phyloP scores from a whole-genome alignment of 2,329 filamentous ascomycete genomes.

The Diplodia intermedia region DNA sequence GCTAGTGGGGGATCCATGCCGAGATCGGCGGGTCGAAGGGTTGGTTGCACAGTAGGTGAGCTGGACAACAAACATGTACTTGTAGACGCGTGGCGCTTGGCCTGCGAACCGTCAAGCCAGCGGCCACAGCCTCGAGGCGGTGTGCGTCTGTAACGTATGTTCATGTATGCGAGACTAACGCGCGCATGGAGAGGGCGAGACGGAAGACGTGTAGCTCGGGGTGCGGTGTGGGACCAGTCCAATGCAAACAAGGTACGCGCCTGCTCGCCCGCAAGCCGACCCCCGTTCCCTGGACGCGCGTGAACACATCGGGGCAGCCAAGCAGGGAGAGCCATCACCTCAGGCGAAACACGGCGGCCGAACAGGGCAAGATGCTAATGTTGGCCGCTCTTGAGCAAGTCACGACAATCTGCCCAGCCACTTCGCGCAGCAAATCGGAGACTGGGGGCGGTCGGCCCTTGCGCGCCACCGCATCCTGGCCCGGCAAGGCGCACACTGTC shows the following conservation, averaged over 20 bases:
- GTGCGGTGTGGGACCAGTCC: not conserved
- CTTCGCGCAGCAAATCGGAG: not conserved
- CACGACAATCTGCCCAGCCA: not conserved
- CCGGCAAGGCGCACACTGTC: too few species aligned
- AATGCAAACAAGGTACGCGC: conserved; percentile 4
- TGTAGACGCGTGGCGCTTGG: not conserved
- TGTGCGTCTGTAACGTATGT: conserved; percentile 4
- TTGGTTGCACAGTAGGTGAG: not conserved
- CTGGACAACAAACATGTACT: not conserved
- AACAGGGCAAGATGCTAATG: not conserved
- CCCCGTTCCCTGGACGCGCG: conserved; percentile 2
- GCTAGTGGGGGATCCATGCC: conserved; percentile 2
- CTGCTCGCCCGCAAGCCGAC: not conserved
- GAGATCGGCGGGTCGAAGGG: conserved; percentile 12
- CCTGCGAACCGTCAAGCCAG: not conserved
- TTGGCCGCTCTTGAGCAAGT: not conserved
- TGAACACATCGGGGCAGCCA: not conserved
- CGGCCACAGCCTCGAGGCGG: conserved; percentile 5
- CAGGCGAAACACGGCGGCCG: not conserved
- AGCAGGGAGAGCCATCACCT: not conserved
- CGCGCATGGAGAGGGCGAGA: not conserved
- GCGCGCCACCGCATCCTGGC: not conserved
- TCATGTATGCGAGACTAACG: conserved; percentile 18
- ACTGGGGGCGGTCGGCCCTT: not conserved
- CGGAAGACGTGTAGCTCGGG: not conserved